Conservation (phyloP, 2,329 filamentous ascomycete genomes). For the Cladosporium velox region DNA sequence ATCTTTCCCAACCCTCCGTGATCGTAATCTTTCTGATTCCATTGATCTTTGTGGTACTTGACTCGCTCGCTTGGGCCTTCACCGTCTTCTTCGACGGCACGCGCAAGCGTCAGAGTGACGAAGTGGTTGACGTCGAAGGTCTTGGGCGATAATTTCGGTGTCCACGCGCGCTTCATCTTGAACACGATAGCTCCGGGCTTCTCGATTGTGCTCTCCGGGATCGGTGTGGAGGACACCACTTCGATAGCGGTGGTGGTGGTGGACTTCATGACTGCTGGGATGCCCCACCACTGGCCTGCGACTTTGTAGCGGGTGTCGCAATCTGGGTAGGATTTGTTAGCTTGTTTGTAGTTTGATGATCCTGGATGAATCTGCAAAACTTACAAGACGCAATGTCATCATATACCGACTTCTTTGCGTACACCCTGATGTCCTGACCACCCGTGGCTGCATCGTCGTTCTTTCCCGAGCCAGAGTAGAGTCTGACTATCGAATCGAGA, state of each 20-base stretch:
- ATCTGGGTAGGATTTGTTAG: slow-evolving; percentile 30
- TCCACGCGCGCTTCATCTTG: slow-evolving; percentile 53
- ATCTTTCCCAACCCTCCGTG: slow-evolving; percentile 50
- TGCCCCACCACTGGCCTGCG: slow-evolving; percentile 54
- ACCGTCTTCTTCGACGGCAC: slow-evolving; percentile 23
- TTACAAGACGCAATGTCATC: slow-evolving; percentile 46
- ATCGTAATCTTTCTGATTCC: slow-evolving; percentile 53
- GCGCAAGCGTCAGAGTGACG: slow-evolving; percentile 42
- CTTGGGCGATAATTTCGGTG: slow-evolving; percentile 37
- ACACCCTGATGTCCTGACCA: slow-evolving; percentile 49
- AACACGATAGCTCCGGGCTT: slow-evolving; percentile 47
- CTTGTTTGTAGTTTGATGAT: not conserved
- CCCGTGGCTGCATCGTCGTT: slow-evolving; percentile 36
- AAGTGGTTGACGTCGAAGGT: slow-evolving; percentile 44
- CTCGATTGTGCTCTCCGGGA: slow-evolving; percentile 46
- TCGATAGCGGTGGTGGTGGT: slow-evolving; percentile 23
- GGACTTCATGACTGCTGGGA: slow-evolving; percentile 25
- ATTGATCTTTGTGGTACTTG: slow-evolving; percentile 54
- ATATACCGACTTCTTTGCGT: slow-evolving; percentile 50
- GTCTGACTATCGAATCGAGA: slow-evolving; percentile 44
- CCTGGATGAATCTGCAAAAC: not conserved
- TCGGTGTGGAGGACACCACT: slow-evolving; percentile 34
- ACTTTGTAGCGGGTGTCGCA: slow-evolving; percentile 53
- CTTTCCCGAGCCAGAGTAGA: slow-evolving; percentile 51
- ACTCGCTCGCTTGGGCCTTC: slow-evolving; percentile 42